Evolutionary conservation across 805 yeast genomes (phyloP).

Genomic region (Suhomyces tanzawaensis): DNA sequence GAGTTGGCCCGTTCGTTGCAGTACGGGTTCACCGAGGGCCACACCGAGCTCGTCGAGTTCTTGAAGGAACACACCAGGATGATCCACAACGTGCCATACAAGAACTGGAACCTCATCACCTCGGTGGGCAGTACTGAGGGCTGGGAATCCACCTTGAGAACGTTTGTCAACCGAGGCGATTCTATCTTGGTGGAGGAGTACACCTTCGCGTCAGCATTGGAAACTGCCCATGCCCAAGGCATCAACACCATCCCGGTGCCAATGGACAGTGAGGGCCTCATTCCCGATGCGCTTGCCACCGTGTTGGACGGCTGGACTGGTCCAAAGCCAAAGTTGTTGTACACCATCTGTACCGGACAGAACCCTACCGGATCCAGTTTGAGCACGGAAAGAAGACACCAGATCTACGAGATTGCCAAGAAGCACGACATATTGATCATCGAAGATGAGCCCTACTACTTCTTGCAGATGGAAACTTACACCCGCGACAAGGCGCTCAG

Average conservation of each 20-base stretch:
- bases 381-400: constrained; percentile 69
- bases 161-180: constrained; percentile 77
- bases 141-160: constrained; percentile 80
- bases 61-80: constrained; percentile 70
- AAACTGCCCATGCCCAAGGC: constrained; percentile 74
- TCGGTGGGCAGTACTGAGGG: constrained; percentile 88
- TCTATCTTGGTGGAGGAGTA: constrained; percentile 78
- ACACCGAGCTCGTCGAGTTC: constrained; percentile 63
- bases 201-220: constrained; percentile 81
- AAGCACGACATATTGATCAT: constrained; percentile 83
- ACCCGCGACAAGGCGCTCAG: constrained; percentile 40
- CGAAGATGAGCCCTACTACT: constrained; percentile 98
- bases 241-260: constrained; percentile 66
- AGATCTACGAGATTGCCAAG: constrained; percentile 73
- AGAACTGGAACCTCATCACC: constrained; percentile 67
- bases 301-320: constrained; percentile 69
- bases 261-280: constrained; percentile 76
- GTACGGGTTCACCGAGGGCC: constrained; percentile 86
- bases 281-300: constrained; percentile 65
- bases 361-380: constrained; percentile 95
- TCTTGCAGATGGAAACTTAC: constrained; percentile 88
- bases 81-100: constrained; percentile 45
- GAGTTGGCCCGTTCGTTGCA: constrained; percentile 86
- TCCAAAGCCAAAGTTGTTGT: constrained; percentile 78
- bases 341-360: constrained; percentile 94